Conservation (phyloP, 306 rosid genomes). For the Fragaria vesca region DNA sequence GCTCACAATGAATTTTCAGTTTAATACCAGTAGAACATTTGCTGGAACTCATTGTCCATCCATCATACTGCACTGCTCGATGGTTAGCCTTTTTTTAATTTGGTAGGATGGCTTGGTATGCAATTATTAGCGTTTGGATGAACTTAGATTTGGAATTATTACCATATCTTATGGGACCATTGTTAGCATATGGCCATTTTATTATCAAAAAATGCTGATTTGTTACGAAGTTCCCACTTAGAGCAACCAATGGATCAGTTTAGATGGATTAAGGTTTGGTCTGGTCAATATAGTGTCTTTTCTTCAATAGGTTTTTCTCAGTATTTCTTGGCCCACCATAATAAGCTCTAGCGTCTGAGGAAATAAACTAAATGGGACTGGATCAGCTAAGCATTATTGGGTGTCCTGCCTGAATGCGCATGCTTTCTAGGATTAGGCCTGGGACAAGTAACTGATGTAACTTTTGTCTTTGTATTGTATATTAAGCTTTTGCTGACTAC, state of each 20-base stretch:
- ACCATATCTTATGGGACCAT: not conserved
- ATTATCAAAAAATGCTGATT: not conserved
- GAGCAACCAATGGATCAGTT: not conserved
- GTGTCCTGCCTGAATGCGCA: not conserved
- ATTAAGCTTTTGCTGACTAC: constrained; percentile 23
- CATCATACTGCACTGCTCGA: not conserved
- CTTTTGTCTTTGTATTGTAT: constrained; percentile 8
- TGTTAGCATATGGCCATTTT: not conserved
- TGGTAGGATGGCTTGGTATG: not conserved
- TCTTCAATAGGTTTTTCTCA: not conserved
- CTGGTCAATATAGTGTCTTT: not conserved
- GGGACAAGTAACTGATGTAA: not conserved
- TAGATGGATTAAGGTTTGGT: not conserved
- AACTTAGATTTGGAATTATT: not conserved
- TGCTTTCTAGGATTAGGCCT: not conserved
- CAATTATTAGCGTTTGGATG: not conserved
- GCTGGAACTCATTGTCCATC: not conserved
- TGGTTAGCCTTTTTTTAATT: not conserved
- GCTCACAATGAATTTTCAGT: not conserved
- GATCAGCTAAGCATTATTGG: not conserved
- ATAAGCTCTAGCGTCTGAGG: not conserved
- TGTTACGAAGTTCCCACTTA: not conserved
- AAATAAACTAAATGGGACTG: not conserved
- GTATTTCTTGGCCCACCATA: not conserved
- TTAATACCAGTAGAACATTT: not conserved